A percentile compares a stretch with the other conserved stretches of the same genome.
Conservation (phyloP, 2,329 filamentous ascomycete species). For the Hypoxylon sp. region DNA sequence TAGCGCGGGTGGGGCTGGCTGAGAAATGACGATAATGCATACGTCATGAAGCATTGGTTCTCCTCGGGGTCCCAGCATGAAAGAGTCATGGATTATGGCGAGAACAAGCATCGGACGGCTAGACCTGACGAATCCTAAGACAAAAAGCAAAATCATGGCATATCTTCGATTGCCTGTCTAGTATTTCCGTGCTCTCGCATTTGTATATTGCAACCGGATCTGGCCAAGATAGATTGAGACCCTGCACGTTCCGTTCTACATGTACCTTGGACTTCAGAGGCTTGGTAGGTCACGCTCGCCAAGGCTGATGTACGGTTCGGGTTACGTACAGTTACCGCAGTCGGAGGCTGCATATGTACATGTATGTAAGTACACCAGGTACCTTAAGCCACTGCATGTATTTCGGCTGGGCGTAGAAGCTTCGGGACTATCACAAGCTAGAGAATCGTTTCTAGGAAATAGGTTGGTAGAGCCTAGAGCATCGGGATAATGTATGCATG, state of each 20-base stretch:
- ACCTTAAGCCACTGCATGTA: slow-evolving; percentile 5
- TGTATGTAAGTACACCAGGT: neutral
- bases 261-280: slow-evolving; percentile 7
- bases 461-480: neutral
- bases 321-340: slow-evolving; percentile 10
- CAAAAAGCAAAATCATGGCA: slow-evolving; percentile 18
- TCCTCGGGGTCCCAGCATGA: slow-evolving; percentile 32
- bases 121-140: slow-evolving; percentile 8
- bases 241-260: slow-evolving; percentile 13
- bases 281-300: slow-evolving; percentile 7
- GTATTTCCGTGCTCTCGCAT: slow-evolving; percentile 19
- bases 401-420: neutral
- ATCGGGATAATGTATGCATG: slow-evolving; percentile 5
- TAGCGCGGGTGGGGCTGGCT: slow-evolving; percentile 32
- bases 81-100: slow-evolving; percentile 44
- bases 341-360: slow-evolving; percentile 7
- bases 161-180: slow-evolving; percentile 9
- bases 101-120: slow-evolving; percentile 13
- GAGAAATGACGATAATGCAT: slow-evolving; percentile 45
- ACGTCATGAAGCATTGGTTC: slow-evolving; percentile 44
- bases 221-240: slow-evolving; percentile 26
- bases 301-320: slow-evolving; percentile 16
- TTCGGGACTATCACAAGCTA: neutral
- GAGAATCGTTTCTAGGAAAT: neutral
- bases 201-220: slow-evolving; percentile 24